Percentiles rank a stretch among this genome's conserved stretches.
phyloP scores from a whole-genome alignment of 306 rosid genomes.

The Purshia tridentata region DNA sequence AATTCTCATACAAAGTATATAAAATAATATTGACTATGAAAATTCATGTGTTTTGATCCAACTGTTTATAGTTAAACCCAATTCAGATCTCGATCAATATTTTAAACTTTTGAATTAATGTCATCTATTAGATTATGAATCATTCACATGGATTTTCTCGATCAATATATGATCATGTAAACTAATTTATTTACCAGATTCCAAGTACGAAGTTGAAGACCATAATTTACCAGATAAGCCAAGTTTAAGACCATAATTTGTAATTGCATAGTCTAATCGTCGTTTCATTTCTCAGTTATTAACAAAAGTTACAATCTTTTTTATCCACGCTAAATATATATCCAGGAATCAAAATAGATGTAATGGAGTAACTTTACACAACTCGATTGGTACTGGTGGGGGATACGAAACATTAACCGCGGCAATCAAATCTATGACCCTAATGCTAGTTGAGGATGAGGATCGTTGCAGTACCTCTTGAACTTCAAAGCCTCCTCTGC shows the following conservation, averaged over 20 bases:
- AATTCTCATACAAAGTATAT: neutral
- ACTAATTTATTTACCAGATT: too few species aligned
- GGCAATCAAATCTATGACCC: neutral
- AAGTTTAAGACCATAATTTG: neutral
- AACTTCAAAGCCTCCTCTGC: conserved; percentile 75
- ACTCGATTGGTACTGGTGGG: neutral
- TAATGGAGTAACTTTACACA: conserved; percentile 23
- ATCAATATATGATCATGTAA: too few species aligned
- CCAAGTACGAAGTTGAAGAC: too few species aligned
- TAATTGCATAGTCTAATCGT: neutral
- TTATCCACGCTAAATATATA: conserved; percentile 1
- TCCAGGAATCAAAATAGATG: conserved; percentile 9
- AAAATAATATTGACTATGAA: neutral
- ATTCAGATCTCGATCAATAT: neutral
- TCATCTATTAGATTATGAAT: neutral
- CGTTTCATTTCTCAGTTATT: neutral
- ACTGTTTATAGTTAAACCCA: neutral
- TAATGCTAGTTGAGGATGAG: conserved; percentile 35
- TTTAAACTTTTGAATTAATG: neutral
- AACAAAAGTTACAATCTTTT: conserved; percentile 9
- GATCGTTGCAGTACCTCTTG: conserved; percentile 83
- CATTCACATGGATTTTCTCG: too few species aligned
- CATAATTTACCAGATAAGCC: neutral
- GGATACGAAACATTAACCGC: conserved; percentile 2
- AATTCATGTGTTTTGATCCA: neutral